Conservation (phyloP, 176 grass and related monocot genomes). For the Metroxylon sagu region DNA sequence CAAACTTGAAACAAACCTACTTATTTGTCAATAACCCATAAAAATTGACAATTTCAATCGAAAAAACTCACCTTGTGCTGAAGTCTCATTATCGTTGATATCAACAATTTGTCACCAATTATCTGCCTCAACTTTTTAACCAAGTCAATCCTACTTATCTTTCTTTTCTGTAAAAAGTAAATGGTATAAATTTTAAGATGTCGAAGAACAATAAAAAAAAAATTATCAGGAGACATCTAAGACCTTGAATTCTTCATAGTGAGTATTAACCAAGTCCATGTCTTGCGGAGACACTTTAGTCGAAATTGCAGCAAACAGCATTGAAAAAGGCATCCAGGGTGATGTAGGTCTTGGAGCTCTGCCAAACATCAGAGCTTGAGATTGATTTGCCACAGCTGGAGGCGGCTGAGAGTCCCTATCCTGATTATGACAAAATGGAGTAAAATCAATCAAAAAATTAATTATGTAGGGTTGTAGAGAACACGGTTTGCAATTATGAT, state of each 20-base stretch:
- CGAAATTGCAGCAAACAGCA: conserved; percentile 78
- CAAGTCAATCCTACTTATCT: conserved; percentile 58
- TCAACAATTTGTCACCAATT: conserved; percentile 57
- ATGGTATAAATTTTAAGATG: conserved; percentile 3
- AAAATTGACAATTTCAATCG: neutral
- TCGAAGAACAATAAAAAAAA: neutral
- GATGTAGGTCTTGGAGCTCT: conserved; percentile 33
- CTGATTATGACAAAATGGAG: conserved; percentile 6
- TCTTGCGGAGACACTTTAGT: conserved; percentile 53
- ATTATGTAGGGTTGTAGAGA: neutral
- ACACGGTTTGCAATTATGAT: no score
- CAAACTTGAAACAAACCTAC: no score
- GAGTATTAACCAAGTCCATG: conserved; percentile 46
- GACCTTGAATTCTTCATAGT: conserved; percentile 79
- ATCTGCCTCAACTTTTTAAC: conserved; percentile 45
- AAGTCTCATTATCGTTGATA: conserved; percentile 56
- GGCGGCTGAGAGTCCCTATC: conserved; percentile 10
- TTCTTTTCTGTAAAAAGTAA: conserved; percentile 43
- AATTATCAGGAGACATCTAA: neutral
- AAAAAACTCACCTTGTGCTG: conserved; percentile 48
- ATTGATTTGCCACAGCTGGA: conserved; percentile 13
- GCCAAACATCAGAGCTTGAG: conserved; percentile 15
- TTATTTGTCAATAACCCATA: no score
- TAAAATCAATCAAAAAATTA: conserved; percentile 8
- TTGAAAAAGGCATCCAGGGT: conserved; percentile 77